Base-by-base conservation (phyloP, 1,139 yeast genomes). In the Blastobotrys capitulatus region DNA sequence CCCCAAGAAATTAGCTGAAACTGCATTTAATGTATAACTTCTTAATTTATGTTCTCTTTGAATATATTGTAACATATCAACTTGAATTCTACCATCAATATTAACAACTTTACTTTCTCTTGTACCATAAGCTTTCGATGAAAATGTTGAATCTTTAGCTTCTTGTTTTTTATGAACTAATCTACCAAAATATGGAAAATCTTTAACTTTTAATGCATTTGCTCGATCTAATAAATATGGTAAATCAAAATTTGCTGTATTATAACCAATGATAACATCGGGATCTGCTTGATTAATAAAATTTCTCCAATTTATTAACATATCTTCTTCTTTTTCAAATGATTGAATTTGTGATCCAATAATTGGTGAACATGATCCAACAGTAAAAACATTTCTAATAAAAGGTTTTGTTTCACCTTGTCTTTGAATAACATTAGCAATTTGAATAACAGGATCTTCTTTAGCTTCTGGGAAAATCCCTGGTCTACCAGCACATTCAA, bases 401-500 rank as follows among this genome's bases (percentile, higher is more conserved):
- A 94, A 94, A 1, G 98, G 98, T 50, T 80, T 77, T 13, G 72
- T 54, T 38, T 85, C 90, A 46, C 97, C 98, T 52, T 84, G 84
- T 49, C 77, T 74, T 62, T 86, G 84, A 2, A 92, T 95, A 22
- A 90, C 96, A 62, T 89, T 92, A 4, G 98, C 98, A 57, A 94
- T 92, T 67, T 94, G 98, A 63, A 94, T 94, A 8, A 94, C 96
- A 0, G 96, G 86, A 68, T 94, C 99, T 45, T 81, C 78, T 54
- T 86, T 85, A 1, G 99, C 86, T 64, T 94, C 98, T 0, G 99
- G 98, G 66, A 94, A 94, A 18, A 92, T 78, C 48, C 98, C 98
- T 56, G 88, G 86, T 68, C 99, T 80, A 46, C 98, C 98, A 6
- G 98, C 95, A 77, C 99, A 94, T 69, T 94, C 99, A 54, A 94